These are phyloP conservation scores for Penicillium fuscoglaucum DNA, from an alignment of 2,329 filamentous ascomycete genomes.

Conservation along the genomic window DNA sequence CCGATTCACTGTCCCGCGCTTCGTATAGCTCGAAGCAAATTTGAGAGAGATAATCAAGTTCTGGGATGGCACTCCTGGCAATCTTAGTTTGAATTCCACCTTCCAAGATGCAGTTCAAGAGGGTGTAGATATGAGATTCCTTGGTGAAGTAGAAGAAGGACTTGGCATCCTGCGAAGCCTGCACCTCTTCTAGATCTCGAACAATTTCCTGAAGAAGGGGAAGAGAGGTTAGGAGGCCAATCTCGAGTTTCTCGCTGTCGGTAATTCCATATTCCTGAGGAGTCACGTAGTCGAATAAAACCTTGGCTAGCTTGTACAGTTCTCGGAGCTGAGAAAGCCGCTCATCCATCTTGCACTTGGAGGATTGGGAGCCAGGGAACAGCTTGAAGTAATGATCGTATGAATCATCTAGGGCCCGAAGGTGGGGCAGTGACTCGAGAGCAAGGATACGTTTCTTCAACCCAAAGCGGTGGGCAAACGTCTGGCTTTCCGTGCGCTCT, in stretches of 20 bases:
- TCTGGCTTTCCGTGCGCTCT: constrained; percentile 35
- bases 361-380: constrained; percentile 72
- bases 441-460: constrained; percentile 56
- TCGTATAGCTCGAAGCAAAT: constrained; percentile 99
- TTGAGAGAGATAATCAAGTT: constrained; percentile 94
- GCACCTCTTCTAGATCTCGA: constrained; percentile 92
- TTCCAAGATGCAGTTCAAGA: constrained; percentile 96
- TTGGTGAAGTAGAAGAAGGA: constrained; percentile 99
- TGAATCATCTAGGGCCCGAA: constrained; percentile 52
- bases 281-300: constrained; percentile 97
- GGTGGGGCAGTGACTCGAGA: constrained; percentile 45
- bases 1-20: constrained; percentile 75
- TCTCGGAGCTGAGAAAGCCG: constrained; percentile 87
- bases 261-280: constrained; percentile 98
- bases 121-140: constrained; percentile 96
- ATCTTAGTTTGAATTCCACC: constrained; percentile 98
- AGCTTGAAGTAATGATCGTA: constrained; percentile 83
- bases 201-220: constrained; percentile 96
- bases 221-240: constrained; percentile 88
- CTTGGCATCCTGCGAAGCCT: constrained; percentile 90
- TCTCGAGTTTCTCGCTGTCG: constrained; percentile 95
- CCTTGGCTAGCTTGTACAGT: constrained; percentile 88
- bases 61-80: constrained; percentile 88
- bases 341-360: constrained; percentile 77
- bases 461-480: constrained; percentile 44